Percentiles rank a stretch among this genome's conserved stretches.
Conservation (phyloP, 75 land plant genomes). For the Picea sitchensis region DNA sequence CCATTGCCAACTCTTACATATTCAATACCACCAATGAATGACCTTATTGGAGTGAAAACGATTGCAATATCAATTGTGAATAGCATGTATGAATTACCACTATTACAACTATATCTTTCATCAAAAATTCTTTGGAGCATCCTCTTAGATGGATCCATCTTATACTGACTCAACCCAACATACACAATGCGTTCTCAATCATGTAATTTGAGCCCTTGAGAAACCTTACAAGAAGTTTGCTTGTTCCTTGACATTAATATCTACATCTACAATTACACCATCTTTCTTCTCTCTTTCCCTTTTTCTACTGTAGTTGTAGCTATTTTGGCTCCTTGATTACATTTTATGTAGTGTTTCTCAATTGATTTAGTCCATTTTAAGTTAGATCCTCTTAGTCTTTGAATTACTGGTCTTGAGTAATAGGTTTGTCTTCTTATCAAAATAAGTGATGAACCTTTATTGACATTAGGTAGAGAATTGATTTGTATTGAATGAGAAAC, state of each 20-base stretch:
- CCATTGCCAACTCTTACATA: no score
- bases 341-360: neutral
- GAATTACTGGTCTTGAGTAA: neutral
- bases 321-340: constrained; percentile 52
- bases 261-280: no score
- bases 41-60: constrained; percentile 49
- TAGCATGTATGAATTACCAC: neutral
- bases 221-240: no score
- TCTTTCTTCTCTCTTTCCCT: no score
- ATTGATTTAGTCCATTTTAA: neutral
- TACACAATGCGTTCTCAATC: constrained; percentile 17
- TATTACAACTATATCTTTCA: constrained; percentile 3
- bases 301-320: no score
- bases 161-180: constrained; percentile 23
- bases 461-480: neutral
- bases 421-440: neutral
- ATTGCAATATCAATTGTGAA: neutral
- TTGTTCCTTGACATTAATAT: no score
- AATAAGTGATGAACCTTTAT: no score
- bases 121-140: constrained; percentile 24
- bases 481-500: neutral
- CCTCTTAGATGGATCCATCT: no score
- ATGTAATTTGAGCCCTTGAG: no score
- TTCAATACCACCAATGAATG: constrained; percentile 71
- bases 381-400: neutral